phyloP scores from a whole-genome alignment of 108 stramenopile species.

The Aurantiochytrium sp. region DNA sequence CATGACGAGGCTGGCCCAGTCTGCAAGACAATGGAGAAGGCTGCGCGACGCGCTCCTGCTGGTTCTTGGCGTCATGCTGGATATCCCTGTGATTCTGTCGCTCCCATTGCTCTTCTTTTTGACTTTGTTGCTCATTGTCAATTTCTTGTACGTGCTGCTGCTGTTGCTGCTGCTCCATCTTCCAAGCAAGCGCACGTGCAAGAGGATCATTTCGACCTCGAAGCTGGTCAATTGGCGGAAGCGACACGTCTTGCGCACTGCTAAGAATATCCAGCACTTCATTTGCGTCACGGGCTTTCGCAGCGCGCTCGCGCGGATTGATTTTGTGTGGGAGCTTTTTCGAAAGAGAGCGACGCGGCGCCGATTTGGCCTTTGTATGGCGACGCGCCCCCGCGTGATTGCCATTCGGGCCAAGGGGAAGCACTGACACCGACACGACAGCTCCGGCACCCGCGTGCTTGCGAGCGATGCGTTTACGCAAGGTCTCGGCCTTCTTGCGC shows the following conservation, averaged over 20 bases:
- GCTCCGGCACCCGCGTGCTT: not conserved
- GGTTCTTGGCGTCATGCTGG: no score
- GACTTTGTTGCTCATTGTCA: no score
- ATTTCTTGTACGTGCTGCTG: not conserved
- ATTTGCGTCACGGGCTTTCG: not conserved
- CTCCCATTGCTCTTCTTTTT: no score
- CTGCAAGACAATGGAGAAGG: no score
- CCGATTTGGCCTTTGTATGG: no score
- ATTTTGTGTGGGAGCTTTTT: not conserved
- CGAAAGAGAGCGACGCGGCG: no score
- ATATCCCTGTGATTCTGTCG: no score
- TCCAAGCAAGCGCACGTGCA: not conserved
- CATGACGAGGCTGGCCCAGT: no score
- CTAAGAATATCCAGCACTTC: not conserved
- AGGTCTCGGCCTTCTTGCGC: not conserved
- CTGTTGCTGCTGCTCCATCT: not conserved
- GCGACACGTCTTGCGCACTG: not conserved
- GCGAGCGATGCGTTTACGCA: not conserved
- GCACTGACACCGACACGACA: not conserved
- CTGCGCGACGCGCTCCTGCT: no score
- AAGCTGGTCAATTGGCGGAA: not conserved
- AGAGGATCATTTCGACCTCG: not conserved
- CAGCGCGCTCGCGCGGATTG: not conserved
- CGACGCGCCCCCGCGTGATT: no score
- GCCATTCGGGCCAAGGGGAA: not conserved